A percentile compares a stretch with the other conserved stretches of the same genome.
phyloP scores from a whole-genome alignment of 2,329 filamentous ascomycete genomes.

The Verticillium zaregamsianum region DNA sequence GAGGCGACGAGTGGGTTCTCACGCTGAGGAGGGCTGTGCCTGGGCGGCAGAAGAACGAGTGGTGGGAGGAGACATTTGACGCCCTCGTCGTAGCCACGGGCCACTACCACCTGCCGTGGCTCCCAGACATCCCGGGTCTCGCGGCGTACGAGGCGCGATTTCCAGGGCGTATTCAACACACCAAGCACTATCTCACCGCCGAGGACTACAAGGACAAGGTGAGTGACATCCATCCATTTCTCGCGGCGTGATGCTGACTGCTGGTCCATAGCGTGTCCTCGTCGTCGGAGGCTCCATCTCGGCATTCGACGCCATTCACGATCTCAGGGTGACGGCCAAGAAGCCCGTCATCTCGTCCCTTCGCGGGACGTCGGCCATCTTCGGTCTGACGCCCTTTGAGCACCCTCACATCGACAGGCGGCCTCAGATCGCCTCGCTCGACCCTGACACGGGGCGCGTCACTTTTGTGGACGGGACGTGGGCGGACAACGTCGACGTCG shows the following conservation, averaged over 20 bases:
- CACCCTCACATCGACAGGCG: conserved; percentile 47
- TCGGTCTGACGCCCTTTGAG: conserved; percentile 54
- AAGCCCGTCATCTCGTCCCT: conserved; percentile 47
- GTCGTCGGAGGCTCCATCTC: conserved; percentile 63
- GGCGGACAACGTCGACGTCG: conserved; percentile 52
- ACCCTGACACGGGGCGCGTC: conserved; percentile 34
- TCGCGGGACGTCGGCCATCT: conserved; percentile 45
- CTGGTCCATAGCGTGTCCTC: conserved; percentile 41
- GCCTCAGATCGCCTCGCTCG: conserved; percentile 43
- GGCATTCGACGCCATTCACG: conserved; percentile 56
- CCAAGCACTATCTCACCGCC: conserved; percentile 46
- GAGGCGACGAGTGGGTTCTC: conserved; percentile 45
- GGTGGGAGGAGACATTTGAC: conserved; percentile 61
- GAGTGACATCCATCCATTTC: too few species aligned
- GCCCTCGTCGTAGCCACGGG: conserved; percentile 57
- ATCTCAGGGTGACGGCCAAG: conserved; percentile 40
- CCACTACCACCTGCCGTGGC: conserved; percentile 56
- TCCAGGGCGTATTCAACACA: conserved; percentile 49
- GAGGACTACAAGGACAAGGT: conserved; percentile 35
- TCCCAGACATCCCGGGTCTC: conserved; percentile 45
- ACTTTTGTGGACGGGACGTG: conserved; percentile 52
- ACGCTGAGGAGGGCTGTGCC: conserved; percentile 38
- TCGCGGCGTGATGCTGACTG: too few species aligned
- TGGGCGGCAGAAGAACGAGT: conserved; percentile 37
- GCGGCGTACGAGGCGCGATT: conserved; percentile 37